Base-by-base conservation (phyloP, 495 filamentous ascomycete species). In the Talaromyces stipitatus region DNA sequence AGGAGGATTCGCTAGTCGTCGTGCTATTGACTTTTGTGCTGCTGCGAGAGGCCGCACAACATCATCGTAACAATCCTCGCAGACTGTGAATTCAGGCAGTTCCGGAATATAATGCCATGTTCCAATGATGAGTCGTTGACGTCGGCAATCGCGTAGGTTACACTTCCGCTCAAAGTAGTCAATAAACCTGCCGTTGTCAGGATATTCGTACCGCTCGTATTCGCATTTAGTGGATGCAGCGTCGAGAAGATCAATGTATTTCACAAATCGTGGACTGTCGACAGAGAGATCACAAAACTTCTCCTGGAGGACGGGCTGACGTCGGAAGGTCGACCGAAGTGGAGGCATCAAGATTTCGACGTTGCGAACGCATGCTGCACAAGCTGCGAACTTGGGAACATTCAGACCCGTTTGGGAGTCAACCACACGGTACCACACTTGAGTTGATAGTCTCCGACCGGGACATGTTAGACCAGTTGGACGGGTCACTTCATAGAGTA, bases 1-100 rank as follows among this genome's bases (percentile, higher is more conserved):
- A 61, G 73, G 64, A 4, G 71, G 67, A 4, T 67, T 66, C 14
- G 70, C 77, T 62, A 91, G 85, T 57, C 78, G 75, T 1, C 73
- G 68, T 0, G 87, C 83, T 20, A 91, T 69, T 0, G 77, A 69
- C 29, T 73, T 72, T 24, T 73, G 66, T 2, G 72, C 65, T 32
- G 78, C 69, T 10, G 82, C 74, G 20, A 82, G 69, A 2, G 88
- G 89, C 76, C 79, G 82, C 8, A 92, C 80, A 1, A 87, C 79
- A 4, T 82, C 78, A 10, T 83, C 78, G 66, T 85, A 92, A 69
- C 89, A 89, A 65, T 86, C 83, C 60, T 85, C 80, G 69, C 86
- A 89, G 48, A 86, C 79, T 4, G 83, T 85, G 59, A 89, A 76
- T 47, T 86, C 82, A 20, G 83, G 84, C 1, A 88, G 67, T 11